Percentiles rank a stretch among this genome's conserved stretches.
phyloP scores from a whole-genome alignment of 106 monocot genomes.

The Dioscorea zingiberensis region DNA sequence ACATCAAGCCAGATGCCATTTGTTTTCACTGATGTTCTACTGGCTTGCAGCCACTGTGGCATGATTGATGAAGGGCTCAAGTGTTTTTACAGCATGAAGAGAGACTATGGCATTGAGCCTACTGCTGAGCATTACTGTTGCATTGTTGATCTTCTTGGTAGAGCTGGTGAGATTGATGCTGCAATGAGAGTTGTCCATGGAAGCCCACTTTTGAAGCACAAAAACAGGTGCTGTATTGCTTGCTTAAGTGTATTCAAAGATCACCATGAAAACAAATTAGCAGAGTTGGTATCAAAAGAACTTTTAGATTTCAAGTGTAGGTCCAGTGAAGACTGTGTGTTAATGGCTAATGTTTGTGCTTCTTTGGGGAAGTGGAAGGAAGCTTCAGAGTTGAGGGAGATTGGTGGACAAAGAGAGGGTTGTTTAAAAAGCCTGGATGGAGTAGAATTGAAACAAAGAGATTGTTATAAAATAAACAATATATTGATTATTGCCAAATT shows the following conservation, averaged over 20 bases:
- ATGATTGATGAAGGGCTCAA: slow-evolving; percentile 30
- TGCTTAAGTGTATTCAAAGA: slow-evolving; percentile 29
- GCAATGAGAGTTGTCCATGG: slow-evolving; percentile 16
- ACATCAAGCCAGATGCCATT: slow-evolving; percentile 30
- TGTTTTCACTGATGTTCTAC: slow-evolving; percentile 27
- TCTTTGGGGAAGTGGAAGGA: slow-evolving; percentile 44
- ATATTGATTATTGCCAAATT: too few species aligned
- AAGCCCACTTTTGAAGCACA: slow-evolving; percentile 21
- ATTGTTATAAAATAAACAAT: too few species aligned
- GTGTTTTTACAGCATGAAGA: slow-evolving; percentile 28
- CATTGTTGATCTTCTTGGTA: slow-evolving; percentile 38
- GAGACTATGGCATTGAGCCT: slow-evolving; percentile 29
- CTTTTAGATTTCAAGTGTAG: not conserved
- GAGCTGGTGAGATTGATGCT: slow-evolving; percentile 21
- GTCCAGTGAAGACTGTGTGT: slow-evolving; percentile 21
- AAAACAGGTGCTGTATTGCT: slow-evolving; percentile 16
- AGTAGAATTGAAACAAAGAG: slow-evolving; percentile 19
- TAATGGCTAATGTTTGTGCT: slow-evolving; percentile 24
- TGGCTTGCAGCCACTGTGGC: slow-evolving; percentile 39
- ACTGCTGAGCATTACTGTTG: slow-evolving; percentile 38
- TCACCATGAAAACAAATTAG: not conserved
- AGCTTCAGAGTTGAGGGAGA: slow-evolving; percentile 24
- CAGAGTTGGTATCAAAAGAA: slow-evolving; percentile 4
- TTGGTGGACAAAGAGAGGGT: slow-evolving; percentile 22
- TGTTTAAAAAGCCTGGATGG: slow-evolving; percentile 43